Base-by-base conservation (phyloP, 2,329 filamentous ascomycete genomes). In the Fusarium kyushuense region DNA sequence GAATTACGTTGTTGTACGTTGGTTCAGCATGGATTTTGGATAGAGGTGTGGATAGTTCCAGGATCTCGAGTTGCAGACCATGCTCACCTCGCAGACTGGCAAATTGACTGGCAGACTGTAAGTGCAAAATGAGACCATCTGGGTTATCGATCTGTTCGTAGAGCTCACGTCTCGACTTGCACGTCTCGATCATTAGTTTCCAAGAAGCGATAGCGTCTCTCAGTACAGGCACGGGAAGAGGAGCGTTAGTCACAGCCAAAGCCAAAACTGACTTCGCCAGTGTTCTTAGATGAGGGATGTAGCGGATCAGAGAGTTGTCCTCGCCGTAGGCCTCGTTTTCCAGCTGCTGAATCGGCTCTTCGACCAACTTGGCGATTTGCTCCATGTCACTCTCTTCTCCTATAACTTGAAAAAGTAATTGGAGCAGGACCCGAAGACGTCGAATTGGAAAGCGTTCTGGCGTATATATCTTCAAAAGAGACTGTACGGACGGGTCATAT, bases 51-150 rank as follows among this genome's bases (percentile, higher is more conserved):
- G 81, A 80, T 4, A 88, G 76, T 63, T 86, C 82, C 6, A 86
- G 75, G 6, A 84, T 79, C 1, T 79, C 76, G 0, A 84, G 79
- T 32, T 86, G 80, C 12, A 87, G 73, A 2, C 75, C 73, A 38
- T 82, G 81, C 23, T 84, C 80, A 25, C 86, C 86, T 58, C 82
- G 81, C 52, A 88, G 80, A 16, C 81, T 83, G 7, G 84, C 80
- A 32, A 86, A 83, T 47, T 87, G 83, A 30, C 81, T 81, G 13
- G 86, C 71, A 0, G 86, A 83, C 41, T 83, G 80, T 3, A 89
- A 79, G 46, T 85, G 83, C 14, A 80, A 78, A 14, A 87, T 74
- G 5, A 89, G 77, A 1, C 79, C 80, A 1, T 83, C 76, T 0
- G 86, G 78, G 54, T 86, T 81, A 60, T 88, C 86, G 49, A 89